These are phyloP conservation scores for Kwoniella sp. DNA, from an alignment of 768 basidiomycete genomes.

Conservation along the genomic window DNA sequence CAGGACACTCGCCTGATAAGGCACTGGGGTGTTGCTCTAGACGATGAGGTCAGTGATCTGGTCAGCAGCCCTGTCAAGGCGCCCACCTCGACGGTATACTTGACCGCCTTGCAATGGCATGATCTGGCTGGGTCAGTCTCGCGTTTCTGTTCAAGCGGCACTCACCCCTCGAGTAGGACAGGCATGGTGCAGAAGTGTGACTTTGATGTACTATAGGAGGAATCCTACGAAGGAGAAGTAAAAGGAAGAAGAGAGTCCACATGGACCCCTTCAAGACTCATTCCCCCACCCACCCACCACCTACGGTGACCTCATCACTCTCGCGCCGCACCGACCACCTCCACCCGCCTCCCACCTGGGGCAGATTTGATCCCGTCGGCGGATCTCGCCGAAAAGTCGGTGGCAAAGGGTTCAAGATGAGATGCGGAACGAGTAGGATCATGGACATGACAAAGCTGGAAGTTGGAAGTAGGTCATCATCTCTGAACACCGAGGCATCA, in stretches of 20 bases:
- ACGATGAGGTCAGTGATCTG: not conserved
- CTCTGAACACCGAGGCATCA: slow-evolving; percentile 89
- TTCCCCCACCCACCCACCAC: no score
- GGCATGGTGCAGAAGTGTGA: slow-evolving; percentile 19
- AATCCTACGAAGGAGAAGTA: no score
- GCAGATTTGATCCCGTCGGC: not conserved
- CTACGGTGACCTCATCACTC: not conserved
- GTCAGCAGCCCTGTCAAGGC: not conserved
- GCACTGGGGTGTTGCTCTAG: slow-evolving; percentile 46
- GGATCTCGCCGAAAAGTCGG: not conserved
- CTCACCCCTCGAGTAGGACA: slow-evolving; percentile 43
- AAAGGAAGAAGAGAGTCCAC: no score
- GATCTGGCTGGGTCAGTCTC: slow-evolving; percentile 24
- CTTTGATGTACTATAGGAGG: not conserved
- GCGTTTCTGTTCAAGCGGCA: not conserved
- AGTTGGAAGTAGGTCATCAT: not conserved
- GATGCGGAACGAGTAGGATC: slow-evolving; percentile 11
- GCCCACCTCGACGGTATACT: slow-evolving; percentile 41
- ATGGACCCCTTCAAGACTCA: no score
- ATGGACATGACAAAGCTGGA: slow-evolving; percentile 1
- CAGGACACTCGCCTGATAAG: slow-evolving; percentile 37
- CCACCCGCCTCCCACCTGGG: not conserved
- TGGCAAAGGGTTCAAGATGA: slow-evolving; percentile 4
- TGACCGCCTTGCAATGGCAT: slow-evolving; percentile 46
- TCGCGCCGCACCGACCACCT: not conserved